A percentile compares a stretch with the other conserved stretches of the same genome.
Evolutionary conservation across 345 rosid species (phyloP).

Genomic region (Brassica rapa): DNA sequence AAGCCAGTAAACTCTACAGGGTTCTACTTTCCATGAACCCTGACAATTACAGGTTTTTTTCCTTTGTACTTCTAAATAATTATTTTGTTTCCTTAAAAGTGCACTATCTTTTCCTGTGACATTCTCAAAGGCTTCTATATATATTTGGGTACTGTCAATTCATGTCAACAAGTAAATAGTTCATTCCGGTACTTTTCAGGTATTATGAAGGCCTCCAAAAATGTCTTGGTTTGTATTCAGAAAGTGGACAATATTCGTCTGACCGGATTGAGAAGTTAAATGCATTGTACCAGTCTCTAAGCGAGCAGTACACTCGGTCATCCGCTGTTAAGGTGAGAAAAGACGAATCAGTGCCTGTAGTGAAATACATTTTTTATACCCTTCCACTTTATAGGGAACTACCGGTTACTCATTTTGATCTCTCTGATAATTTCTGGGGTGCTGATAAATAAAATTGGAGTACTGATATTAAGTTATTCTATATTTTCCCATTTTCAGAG

Average conservation of each 20-base stretch:
- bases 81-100: background rate
- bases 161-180: constrained; percentile 12
- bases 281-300: constrained; percentile 75
- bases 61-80: constrained; percentile 10
- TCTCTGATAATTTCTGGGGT: background rate
- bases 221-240: constrained; percentile 64
- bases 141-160: constrained; percentile 13
- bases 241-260: constrained; percentile 63
- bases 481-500: constrained; percentile 53
- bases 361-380: background rate
- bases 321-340: constrained; percentile 89
- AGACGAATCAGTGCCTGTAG: constrained; percentile 6
- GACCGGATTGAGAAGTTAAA: constrained; percentile 76
- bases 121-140: constrained; percentile 21
- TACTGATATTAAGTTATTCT: constrained; percentile 12
- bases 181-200: constrained; percentile 47
- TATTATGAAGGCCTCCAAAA: constrained; percentile 91
- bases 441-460: background rate
- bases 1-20: constrained; percentile 74
- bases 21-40: constrained; percentile 84
- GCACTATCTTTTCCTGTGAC: background rate
- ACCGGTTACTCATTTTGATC: constrained; percentile 7
- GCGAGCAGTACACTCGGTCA: constrained; percentile 73
- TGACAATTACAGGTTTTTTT: constrained; percentile 85
- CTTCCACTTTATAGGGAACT: background rate